phyloP scores from a whole-genome alignment of 352 stramenopile genomes.

The Globisporangium rhizosaccharum region DNA sequence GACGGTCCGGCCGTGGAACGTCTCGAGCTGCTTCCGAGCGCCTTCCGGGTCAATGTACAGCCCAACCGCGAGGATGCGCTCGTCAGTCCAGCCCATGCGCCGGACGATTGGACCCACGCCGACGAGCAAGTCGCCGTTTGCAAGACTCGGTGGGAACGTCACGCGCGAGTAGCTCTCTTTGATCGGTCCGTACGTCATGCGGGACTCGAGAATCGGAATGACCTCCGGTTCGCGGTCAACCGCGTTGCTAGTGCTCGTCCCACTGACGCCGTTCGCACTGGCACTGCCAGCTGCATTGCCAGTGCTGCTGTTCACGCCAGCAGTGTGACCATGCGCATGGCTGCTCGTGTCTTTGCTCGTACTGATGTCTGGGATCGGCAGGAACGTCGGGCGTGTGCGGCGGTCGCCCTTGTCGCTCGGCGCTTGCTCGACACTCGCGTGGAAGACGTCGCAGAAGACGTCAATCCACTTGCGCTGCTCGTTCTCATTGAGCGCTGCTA shows the following conservation, averaged over 20 bases:
- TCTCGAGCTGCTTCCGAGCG: slow-evolving; percentile 44
- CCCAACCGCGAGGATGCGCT: slow-evolving; percentile 72
- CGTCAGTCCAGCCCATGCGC: slow-evolving; percentile 77
- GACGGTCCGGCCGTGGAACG: slow-evolving; percentile 43
- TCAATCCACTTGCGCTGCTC: slow-evolving; percentile 78
- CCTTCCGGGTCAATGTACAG: slow-evolving; percentile 73
- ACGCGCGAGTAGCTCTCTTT: slow-evolving; percentile 76
- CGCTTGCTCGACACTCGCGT: slow-evolving; percentile 64
- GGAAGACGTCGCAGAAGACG: slow-evolving; percentile 70
- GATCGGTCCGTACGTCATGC: slow-evolving; percentile 60
- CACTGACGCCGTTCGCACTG: slow-evolving; percentile 4
- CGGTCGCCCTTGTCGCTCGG: slow-evolving; percentile 53
- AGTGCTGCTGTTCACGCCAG: not conserved
- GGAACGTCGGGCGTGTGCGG: slow-evolving; percentile 52
- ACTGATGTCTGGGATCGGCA: slow-evolving; percentile 55
- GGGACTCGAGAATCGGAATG: slow-evolving; percentile 53
- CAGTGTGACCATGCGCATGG: not conserved
- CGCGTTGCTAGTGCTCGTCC: slow-evolving; percentile 21
- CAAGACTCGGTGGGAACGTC: slow-evolving; percentile 69
- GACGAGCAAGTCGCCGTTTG: slow-evolving; percentile 68
- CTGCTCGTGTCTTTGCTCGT: slow-evolving; percentile 1
- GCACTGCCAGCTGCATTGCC: slow-evolving; percentile 12
- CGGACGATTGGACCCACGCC: slow-evolving; percentile 71
- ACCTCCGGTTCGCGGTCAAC: slow-evolving; percentile 25
- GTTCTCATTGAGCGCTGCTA: slow-evolving; percentile 62